Conservation (phyloP, 331 rosid species). For the Telfairia occidentalis region DNA sequence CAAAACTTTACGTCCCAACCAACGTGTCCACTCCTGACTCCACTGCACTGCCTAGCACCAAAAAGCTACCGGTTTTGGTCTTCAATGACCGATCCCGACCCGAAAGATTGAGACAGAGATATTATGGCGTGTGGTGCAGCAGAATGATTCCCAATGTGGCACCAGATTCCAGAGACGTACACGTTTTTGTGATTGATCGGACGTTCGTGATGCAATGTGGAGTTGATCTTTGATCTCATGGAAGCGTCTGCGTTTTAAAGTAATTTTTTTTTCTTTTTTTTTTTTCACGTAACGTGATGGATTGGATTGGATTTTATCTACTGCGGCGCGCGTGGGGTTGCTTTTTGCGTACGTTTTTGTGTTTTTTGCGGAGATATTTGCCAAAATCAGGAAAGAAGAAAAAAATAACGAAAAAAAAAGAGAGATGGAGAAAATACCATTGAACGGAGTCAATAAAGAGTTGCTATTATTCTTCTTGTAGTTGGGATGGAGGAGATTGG, state of each 20-base stretch:
- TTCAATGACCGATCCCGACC: constrained; percentile 1
- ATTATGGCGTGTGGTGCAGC: neutral
- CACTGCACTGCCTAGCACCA: neutral
- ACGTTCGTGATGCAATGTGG: neutral
- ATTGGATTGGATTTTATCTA: neutral
- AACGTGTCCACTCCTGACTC: constrained; percentile 3
- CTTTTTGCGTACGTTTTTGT: neutral
- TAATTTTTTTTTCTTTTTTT: too few species aligned
- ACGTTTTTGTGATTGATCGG: neutral
- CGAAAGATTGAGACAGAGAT: neutral
- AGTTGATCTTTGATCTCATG: neutral
- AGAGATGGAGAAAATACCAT: too few species aligned
- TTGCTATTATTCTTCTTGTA: neutral
- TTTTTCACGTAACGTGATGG: too few species aligned
- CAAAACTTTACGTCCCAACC: neutral
- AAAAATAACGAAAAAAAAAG: too few species aligned
- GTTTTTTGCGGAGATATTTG: neutral
- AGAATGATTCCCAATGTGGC: neutral
- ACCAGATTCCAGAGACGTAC: neutral
- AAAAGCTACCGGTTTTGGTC: neutral
- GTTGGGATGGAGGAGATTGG: neutral
- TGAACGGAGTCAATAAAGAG: neutral
- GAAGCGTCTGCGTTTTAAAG: too few species aligned
- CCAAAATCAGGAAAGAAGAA: too few species aligned
- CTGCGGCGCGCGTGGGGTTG: neutral